Percentiles rank a stretch among this genome's conserved stretches.
phyloP scores from a whole-genome alignment of 352 stramenopile genomes.

The Pythium sp. region DNA sequence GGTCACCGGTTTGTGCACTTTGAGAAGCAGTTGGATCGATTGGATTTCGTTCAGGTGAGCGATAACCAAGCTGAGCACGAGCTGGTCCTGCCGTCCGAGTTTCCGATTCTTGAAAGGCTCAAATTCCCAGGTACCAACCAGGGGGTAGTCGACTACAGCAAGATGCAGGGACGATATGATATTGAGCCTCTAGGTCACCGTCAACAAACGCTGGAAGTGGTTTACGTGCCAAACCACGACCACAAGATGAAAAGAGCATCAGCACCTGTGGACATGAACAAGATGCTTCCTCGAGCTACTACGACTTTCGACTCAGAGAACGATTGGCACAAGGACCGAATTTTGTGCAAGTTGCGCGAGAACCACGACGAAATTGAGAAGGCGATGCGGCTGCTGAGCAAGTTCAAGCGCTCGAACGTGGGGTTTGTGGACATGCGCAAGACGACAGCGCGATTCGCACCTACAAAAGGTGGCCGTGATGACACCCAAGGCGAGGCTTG shows the following conservation, averaged over 20 bases:
- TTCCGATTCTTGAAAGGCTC: slow-evolving; percentile 6
- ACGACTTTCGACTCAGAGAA: neutral
- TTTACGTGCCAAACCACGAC: slow-evolving; percentile 4
- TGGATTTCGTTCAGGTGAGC: neutral
- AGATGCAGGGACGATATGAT: slow-evolving; percentile 8
- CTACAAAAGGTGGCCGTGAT: neutral
- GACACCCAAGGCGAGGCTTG: too few relatives aligned
- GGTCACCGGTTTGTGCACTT: slow-evolving; percentile 20
- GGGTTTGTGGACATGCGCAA: slow-evolving; percentile 10
- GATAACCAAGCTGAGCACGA: neutral
- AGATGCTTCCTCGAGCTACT: neutral
- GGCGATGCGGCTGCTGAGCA: slow-evolving; percentile 13
- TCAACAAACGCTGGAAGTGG: neutral
- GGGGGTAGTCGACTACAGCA: neutral
- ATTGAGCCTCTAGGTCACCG: neutral
- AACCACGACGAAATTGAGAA: slow-evolving; percentile 17
- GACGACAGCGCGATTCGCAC: neutral
- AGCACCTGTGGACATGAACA: slow-evolving; percentile 3
- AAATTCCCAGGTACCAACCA: neutral
- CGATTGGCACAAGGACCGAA: neutral
- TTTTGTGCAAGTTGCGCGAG: slow-evolving; percentile 10
- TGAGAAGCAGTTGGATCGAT: slow-evolving; percentile 12
- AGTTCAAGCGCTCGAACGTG: slow-evolving; percentile 12
- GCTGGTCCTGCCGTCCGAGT: slow-evolving; percentile 7
- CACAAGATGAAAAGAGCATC: neutral